Base-by-base conservation (phyloP, 164 flowering plant genomes). In the Sextonia rubra region DNA sequence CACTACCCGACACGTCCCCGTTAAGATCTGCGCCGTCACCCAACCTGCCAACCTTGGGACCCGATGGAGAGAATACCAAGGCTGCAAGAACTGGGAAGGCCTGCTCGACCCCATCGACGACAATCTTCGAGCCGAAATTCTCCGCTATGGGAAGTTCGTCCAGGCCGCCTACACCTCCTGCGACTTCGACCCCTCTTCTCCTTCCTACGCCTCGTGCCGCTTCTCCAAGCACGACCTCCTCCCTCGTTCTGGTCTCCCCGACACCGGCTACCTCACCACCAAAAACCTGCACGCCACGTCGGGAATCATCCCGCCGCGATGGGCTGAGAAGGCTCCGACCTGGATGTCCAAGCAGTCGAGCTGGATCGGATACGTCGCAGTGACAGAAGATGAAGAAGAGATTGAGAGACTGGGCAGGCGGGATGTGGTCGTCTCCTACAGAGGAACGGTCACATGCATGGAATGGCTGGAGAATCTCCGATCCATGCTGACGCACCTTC, bases 391-490 rank as follows among this genome's bases (percentile, higher is more conserved):
- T 78, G 73, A 79, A 76, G 79, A 80, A 0, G 94, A 86, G 72
- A 86, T 92, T 37, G 66, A 84, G 1, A 63, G 94, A 71, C 81
- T 92, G 0, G 98, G 98, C 0, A 76, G 98, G 2, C 85, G 98
- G 1, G 98, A 92, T 74, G 83, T 92, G 29, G 96, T 91, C 64
- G 81, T 92, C 11, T 83, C 94, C 7, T 84, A 47, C 15, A 60
- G 98, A 20, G 98, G 98, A 8, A 92, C 98, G 1, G 88, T 86
- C 64, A 92, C 98, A 2, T 85, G 91, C 74, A 66, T 89, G 55
- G 98, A 92, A 75, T 92, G 98, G 98, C 75, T 89, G 0, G 96
- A 92, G 69, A 92, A 92, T 69, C 74, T 92, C 22, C 90, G 94
- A 0, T 87, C 90, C 61, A 81, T 85, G 3, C 82, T 91, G 23